Base-by-base conservation (phyloP, 495 filamentous ascomycete genomes). In the Podospora comata region DNA sequence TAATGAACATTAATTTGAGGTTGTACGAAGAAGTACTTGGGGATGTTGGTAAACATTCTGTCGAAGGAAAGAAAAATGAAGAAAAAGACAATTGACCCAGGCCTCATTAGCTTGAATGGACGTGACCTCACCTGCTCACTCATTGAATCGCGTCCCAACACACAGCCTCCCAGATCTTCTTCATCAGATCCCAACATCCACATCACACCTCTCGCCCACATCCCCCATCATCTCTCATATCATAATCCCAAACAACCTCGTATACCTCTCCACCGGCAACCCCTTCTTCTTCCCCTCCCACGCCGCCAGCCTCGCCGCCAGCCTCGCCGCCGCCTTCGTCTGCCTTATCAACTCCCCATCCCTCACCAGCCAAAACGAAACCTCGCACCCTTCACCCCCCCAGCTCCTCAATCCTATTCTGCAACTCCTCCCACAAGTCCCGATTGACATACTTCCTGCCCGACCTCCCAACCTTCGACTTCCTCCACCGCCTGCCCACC, bases 381-480 rank as follows among this genome's bases (percentile, higher is more conserved):
- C 76, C 66, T 73, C 68, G 15, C 75, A 76, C 27, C 73, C 75
- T 20, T 53, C 11, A 11, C 3, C 27, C n/a, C n/a, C 66, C 23
- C 65, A 75, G 30, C 67, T 68, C 65, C 54, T 75, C 73, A n/a
- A 83, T 66, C 48, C 68, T 62, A 18, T 30, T 62, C 65, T 81
- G 72, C 58, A 84, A 61, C 64, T 72, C 70, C 71, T 81, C 72
- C 78, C 81, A 84, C 20, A 85, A 70, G 64, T 83, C 82, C 39
- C 73, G 68, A 67, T 85, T 85, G 3, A 73, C 68, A 68, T 77
- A 68, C 4, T 13, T 55, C 26, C 58, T 59, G 16, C 32, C 54
- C 58, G 23, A 23, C 23, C 23, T 1, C 30, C 3, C 30, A 32
- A 0, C n/a, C 28, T 61, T 61, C 66, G 57, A 73, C 68, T 61